These are phyloP conservation scores for Rhododendron mucronatum DNA, from an alignment of 148 eudicot species.

Conservation along the genomic window DNA sequence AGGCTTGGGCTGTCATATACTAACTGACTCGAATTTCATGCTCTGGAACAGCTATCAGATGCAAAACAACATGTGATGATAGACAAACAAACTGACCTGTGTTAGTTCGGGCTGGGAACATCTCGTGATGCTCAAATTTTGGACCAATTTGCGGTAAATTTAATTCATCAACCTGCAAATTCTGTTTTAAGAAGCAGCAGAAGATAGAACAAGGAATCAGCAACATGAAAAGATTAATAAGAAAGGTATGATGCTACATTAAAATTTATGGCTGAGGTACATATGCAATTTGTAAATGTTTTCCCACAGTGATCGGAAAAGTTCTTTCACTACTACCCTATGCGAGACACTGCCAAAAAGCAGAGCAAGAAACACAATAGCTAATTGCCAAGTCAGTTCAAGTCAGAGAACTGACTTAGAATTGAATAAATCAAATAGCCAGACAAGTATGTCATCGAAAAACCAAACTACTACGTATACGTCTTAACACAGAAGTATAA, in stretches of 20 bases:
- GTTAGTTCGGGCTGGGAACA: constrained; percentile 93
- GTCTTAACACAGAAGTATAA: background rate
- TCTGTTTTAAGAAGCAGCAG: constrained; percentile 38
- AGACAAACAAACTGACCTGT: constrained; percentile 56
- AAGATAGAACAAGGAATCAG: background rate
- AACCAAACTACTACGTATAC: background rate
- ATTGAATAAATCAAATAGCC: background rate
- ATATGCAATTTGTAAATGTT: background rate
- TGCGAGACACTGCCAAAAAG: background rate
- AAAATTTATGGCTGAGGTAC: background rate
- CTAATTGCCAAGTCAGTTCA: background rate
- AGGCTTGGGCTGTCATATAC: background rate
- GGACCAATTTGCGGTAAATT: constrained; percentile 89
- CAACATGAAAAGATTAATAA: background rate
- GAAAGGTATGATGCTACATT: background rate
- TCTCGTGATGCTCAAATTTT: constrained; percentile 79
- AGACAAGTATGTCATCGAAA: background rate
- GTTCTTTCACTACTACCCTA: background rate
- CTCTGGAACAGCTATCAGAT: background rate
- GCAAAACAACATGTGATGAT: background rate
- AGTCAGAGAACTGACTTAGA: background rate
- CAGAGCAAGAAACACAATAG: background rate
- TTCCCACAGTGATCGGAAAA: background rate
- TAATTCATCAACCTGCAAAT: constrained; percentile 78
- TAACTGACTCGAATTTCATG: background rate